Evolutionary conservation across 2,329 filamentous ascomycete genomes (phyloP), one percentile per base, ranked within the genome.

Genomic region (Penicillium glabrum): DNA sequence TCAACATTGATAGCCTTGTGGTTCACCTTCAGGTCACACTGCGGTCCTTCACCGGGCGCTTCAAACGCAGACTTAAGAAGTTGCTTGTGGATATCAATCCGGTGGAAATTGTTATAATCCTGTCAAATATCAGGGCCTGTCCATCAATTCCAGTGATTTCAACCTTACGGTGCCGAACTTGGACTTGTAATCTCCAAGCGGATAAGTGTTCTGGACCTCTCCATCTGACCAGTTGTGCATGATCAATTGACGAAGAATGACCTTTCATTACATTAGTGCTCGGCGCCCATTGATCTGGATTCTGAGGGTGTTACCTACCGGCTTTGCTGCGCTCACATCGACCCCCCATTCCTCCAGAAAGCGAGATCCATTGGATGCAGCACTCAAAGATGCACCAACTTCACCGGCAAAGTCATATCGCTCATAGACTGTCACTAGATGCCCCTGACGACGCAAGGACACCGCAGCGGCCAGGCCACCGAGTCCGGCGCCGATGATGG

Each of bases 181-280:
- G 10, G 58, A 58, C 45, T 63, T 64, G 47, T 72, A 72, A 51
- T 70, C 66, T 3, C 65, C 65, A 2, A 72, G 56, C 3, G 62
- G 64, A 48, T 69, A 69, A 5, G 60, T 63, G 31, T 53, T 67
- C 37, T 59, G 57, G 3, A 70, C 62, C 7, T 63, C 53, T 1
- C 70, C 69, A n/a, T 61, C 62, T 1, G 49, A 45, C 65, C 67
- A 71, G n/a, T 70, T 64, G 47, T 68, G 70, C 61, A 67, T 66
- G 13, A 72, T 70, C 14, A 71, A 56, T n/a, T 67, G 66, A 48
- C 65, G 63, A 9, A 72, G 54, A 26, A 71, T 60, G 2, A 71
- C 67, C 58, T 63, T 19, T 4, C 1, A 13, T 14, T 1, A 35
- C 21, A 10, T 48, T 10, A 45, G 21, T 23, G n/a, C 4, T 19